Conservation (phyloP, 2,329 filamentous ascomycete species). For the Pyrenochaeta sp. region DNA sequence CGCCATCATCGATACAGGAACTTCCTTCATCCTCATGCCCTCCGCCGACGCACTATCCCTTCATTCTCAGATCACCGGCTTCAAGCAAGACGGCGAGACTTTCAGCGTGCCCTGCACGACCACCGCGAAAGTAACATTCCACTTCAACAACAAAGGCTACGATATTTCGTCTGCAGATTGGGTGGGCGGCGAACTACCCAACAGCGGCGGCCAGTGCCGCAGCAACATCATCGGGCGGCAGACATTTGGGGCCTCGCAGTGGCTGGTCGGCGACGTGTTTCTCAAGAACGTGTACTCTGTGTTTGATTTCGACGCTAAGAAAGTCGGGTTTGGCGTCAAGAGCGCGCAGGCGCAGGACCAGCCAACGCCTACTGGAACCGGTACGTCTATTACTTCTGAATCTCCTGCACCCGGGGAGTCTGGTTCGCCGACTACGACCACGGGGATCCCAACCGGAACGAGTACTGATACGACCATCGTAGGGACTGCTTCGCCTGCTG, state of each 20-base stretch:
- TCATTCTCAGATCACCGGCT: conserved; percentile 72
- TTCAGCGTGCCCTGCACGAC: conserved; percentile 79
- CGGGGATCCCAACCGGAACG: too few species aligned
- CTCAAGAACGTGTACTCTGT: conserved; percentile 89
- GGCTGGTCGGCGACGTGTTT: conserved; percentile 87
- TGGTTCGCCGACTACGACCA: neutral
- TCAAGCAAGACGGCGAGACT: conserved; percentile 63
- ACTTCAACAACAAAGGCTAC: conserved; percentile 73
- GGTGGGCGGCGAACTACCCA: conserved; percentile 61
- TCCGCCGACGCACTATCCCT: conserved; percentile 69
- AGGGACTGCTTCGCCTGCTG: too few species aligned
- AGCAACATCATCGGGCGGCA: conserved; percentile 79
- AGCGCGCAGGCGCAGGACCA: conserved; percentile 5
- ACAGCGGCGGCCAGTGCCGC: conserved; percentile 53
- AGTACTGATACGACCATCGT: neutral
- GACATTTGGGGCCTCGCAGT: conserved; percentile 67
- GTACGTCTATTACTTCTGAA: too few species aligned
- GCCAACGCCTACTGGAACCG: too few species aligned
- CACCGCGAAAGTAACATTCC: conserved; percentile 66
- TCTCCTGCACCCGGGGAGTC: conserved; percentile 14
- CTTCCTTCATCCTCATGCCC: conserved; percentile 79
- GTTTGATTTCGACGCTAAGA: conserved; percentile 75
- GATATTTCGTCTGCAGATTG: conserved; percentile 75
- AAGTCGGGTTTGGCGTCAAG: conserved; percentile 62
- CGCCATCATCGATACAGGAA: conserved; percentile 85